Evolutionary conservation across 2,329 filamentous ascomycete species (phyloP).

Genomic region (Arthrinium phaeospermum): DNA sequence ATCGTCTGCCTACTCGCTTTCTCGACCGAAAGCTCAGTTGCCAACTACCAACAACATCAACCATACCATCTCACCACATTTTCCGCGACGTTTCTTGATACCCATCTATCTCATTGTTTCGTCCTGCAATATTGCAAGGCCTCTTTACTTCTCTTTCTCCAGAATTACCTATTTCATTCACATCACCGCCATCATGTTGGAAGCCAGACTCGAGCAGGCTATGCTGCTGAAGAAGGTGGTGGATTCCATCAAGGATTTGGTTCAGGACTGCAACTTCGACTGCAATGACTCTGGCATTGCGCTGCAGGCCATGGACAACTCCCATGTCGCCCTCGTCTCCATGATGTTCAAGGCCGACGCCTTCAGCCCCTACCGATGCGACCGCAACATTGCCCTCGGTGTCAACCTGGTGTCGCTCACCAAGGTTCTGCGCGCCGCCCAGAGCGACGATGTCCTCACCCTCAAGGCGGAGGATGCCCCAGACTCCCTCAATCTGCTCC

Average conservation of each 20-base stretch:
- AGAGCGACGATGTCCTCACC: constrained; percentile 92
- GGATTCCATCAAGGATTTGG: constrained; percentile 98
- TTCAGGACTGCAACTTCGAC: constrained; percentile 99
- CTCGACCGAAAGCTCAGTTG: background rate
- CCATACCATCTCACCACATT: background rate
- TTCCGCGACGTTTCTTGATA: constrained; percentile 8
- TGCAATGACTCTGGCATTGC: constrained; percentile 99
- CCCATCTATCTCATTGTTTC: background rate
- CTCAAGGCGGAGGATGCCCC: constrained; percentile 97
- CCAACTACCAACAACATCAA: background rate
- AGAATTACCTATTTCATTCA: constrained; percentile 17
- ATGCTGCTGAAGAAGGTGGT: constrained; percentile 96
- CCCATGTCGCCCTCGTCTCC: constrained; percentile 96
- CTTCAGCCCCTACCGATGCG: constrained; percentile 95
- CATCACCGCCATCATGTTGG: constrained; percentile 70
- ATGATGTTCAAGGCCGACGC: constrained; percentile 98
- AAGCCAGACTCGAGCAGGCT: constrained; percentile 96
- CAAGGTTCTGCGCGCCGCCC: constrained; percentile 93
- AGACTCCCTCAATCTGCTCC: constrained; percentile 92
- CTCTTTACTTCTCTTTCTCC: background rate
- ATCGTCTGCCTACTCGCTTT: constrained; percentile 11
- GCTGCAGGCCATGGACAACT: constrained; percentile 99
- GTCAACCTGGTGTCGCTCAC: constrained; percentile 97
- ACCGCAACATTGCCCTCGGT: constrained; percentile 97
- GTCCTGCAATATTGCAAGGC: background rate